These are phyloP conservation scores for Gomphus bonarii DNA, from an alignment of 1,284 basidiomycete species.

Conservation along the genomic window DNA sequence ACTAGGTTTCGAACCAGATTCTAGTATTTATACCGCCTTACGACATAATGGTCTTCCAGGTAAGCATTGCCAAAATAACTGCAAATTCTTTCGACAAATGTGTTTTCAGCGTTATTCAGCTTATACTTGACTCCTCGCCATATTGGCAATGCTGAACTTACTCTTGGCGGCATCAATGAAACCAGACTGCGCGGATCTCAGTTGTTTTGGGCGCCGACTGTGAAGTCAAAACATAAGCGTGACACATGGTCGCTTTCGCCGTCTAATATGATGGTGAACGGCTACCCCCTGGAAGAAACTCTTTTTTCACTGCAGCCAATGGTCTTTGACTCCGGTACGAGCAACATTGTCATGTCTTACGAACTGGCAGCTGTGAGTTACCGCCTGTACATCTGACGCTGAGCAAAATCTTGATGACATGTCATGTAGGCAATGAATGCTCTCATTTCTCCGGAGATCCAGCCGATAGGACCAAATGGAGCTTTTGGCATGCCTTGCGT, in stretches of 20 bases:
- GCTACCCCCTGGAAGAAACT: background rate
- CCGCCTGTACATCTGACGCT: background rate
- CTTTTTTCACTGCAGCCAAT: conserved; percentile 1
- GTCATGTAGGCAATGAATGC: conserved; percentile 6
- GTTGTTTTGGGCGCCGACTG: background rate
- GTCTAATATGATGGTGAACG: conserved; percentile 1
- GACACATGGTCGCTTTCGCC: conserved; percentile 2
- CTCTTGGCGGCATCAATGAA: conserved; percentile 1
- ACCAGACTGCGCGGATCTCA: background rate
- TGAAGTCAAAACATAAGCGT: background rate
- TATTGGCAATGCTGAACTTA: conserved; percentile 2
- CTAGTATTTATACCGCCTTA: background rate
- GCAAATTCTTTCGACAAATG: background rate
- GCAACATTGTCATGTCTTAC: background rate
- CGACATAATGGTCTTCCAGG: conserved; percentile 4
- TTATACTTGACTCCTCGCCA: conserved; percentile 4
- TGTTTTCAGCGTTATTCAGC: conserved; percentile 4
- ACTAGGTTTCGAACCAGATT: background rate
- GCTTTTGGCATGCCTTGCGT: conserved; percentile 7
- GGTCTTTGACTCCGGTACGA: conserved; percentile 1
- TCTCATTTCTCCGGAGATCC: conserved; percentile 5
- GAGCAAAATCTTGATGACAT: background rate
- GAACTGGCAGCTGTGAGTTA: background rate
- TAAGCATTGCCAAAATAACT: background rate
- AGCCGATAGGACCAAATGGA: conserved; percentile 2